A percentile compares a stretch with the other conserved stretches of the same genome.
These are phyloP conservation scores for Candolleomyces aberdarensis DNA, from an alignment of 768 basidiomycete species.

Conservation along the genomic window DNA sequence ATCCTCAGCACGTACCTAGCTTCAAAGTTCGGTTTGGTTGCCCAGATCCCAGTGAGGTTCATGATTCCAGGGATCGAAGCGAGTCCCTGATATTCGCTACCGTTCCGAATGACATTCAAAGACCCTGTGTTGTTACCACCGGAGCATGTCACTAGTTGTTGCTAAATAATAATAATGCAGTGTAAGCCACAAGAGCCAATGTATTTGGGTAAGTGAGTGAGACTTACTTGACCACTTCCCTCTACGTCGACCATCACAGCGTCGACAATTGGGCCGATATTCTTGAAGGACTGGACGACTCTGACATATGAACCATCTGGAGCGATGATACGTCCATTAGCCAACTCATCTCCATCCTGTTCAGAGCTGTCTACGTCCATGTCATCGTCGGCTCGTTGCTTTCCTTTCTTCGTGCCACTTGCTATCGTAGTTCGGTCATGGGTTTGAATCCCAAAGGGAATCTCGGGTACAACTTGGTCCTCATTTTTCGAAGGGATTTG, in stretches of 20 bases:
- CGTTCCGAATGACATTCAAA: constrained; percentile 73
- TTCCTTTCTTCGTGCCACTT: constrained; percentile 25
- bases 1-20: constrained; percentile 42
- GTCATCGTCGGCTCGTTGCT: constrained; percentile 37
- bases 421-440: constrained; percentile 26
- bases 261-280: constrained; percentile 83
- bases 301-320: constrained; percentile 55
- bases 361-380: constrained; percentile 32
- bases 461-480: constrained; percentile 44
- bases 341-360: constrained; percentile 14
- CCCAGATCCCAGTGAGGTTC: constrained; percentile 60
- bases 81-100: constrained; percentile 73
- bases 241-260: constrained; percentile 74
- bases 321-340: constrained; percentile 46
- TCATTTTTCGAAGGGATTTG: constrained; percentile 38
- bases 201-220: neutral
- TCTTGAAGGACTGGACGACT: constrained; percentile 63
- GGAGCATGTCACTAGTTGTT: constrained; percentile 83
- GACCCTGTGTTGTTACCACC: constrained; percentile 77
- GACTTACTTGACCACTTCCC: constrained; percentile 61
- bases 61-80: constrained; percentile 56
- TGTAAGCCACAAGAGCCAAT: neutral
- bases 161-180: constrained; percentile 33
- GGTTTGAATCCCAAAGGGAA: constrained; percentile 47
- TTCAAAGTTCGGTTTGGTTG: constrained; percentile 45